phyloP scores from a whole-genome alignment of 2,329 filamentous ascomycete genomes.

The Fusarium fujikuroi region DNA sequence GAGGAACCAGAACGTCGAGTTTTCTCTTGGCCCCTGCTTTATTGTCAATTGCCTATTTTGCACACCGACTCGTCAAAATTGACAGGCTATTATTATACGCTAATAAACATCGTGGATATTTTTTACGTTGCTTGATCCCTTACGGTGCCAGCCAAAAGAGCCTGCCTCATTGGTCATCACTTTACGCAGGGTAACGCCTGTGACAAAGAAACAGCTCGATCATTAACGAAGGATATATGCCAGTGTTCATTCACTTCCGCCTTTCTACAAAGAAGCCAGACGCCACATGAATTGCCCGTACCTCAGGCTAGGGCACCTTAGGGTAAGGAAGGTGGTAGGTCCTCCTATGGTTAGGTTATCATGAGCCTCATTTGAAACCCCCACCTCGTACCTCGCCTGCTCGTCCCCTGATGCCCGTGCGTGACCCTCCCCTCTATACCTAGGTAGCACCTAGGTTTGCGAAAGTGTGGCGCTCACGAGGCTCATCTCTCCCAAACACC shows the following conservation, averaged over 20 bases:
- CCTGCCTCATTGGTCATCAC: too few species aligned
- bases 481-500: constrained; percentile 30
- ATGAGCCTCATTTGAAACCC: constrained; percentile 4
- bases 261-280: background rate
- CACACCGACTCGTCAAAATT: constrained; percentile 32
- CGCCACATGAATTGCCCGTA: background rate
- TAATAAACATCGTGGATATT: constrained; percentile 2
- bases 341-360: background rate
- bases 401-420: background rate
- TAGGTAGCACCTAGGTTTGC: background rate
- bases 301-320: background rate
- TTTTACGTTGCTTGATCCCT: background rate
- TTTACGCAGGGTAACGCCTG: background rate
- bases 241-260: background rate
- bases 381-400: constrained; percentile 9
- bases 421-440: background rate
- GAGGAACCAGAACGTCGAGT: background rate
- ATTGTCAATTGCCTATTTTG: constrained; percentile 22
- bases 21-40: constrained; percentile 2
- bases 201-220: background rate
- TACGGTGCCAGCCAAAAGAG: background rate
- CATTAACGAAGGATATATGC: background rate
- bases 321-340: background rate
- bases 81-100: background rate
- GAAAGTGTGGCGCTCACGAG: constrained; percentile 31